Base-by-base conservation (phyloP, 805 yeast species). In the Suhomyces faveliae region DNA sequence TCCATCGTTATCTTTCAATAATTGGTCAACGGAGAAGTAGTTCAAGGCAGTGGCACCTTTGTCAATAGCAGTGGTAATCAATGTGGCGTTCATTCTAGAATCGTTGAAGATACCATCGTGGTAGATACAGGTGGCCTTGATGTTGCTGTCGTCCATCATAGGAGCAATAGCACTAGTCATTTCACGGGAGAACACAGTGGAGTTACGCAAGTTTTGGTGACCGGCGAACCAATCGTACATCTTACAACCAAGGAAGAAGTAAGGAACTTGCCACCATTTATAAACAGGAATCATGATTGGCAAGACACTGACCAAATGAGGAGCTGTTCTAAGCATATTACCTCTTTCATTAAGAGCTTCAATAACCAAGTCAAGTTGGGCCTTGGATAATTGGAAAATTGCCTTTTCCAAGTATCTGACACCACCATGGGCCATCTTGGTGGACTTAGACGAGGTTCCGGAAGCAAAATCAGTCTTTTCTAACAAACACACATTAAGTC, bases 381-480 rank as follows among this genome's bases (percentile, higher is more conserved):
- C 92, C 68, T 88, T 89, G 49, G 95, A 90, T 45, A 91, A 77
- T 71, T 89, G 90, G 80, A 89, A 89, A 60, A 91, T 82, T 35
- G 97, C 97, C 74, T 91, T 91, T 67, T 91, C 98, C 61, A 91
- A 78, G 68, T 91, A 91, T 61, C 98, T 78, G 38, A 91, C 97
- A 66, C 98, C 98, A 56, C 98, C 98, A 64, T 91, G 98, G 39
- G 96, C 96, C 84, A 91, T 87, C 72, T 91, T 91, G 42, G 98
- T 91, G 12, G 96, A 87, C 61, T 90, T 87, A 29, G 97, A 89
- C 7, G 96, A 87, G 12, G 97, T 92, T 37, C 96, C 97, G 8
- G 89, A 78, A 6, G 96, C 96, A 63, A 87, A 91, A 73, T 91
- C 98, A 54, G 81, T 83, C 63, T 85, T 85, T 68, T 91, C 98